Percentiles rank a stretch among this genome's conserved stretches.
phyloP scores from a whole-genome alignment of 169 alveolate species.

The Plasmodium blacklocki region DNA sequence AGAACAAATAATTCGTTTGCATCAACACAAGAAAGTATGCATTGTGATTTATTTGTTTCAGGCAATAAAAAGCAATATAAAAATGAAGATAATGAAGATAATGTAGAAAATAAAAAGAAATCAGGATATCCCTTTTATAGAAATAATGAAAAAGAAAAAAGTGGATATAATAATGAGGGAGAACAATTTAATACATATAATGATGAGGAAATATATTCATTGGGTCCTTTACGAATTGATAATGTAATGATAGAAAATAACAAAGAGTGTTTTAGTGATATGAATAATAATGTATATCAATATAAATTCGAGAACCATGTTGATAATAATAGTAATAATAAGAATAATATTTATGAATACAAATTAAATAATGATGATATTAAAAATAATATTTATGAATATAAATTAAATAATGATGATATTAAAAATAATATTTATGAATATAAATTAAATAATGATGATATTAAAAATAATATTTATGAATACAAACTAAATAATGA shows the following conservation, averaged over 20 bases:
- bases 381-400: background rate
- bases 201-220: no score
- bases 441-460: background rate
- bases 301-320: background rate
- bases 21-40: no score
- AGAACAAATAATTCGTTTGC: no score
- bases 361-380: background rate
- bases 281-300: background rate
- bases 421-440: background rate
- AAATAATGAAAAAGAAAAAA: no score
- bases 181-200: no score
- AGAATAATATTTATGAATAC: background rate
- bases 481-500: slow-evolving; percentile 17
- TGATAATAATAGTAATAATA: background rate
- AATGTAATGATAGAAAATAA: background rate
- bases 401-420: background rate
- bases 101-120: no score
- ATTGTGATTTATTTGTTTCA: no score
- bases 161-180: no score
- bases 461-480: background rate
- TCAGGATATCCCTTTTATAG: no score
- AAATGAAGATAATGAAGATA: no score
- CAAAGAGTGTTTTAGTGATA: background rate
- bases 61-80: no score
- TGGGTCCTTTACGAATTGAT: background rate